These are phyloP conservation scores for Populus hybrid DNA, from an alignment of 441 rosid genomes.

Conservation along the genomic window DNA sequence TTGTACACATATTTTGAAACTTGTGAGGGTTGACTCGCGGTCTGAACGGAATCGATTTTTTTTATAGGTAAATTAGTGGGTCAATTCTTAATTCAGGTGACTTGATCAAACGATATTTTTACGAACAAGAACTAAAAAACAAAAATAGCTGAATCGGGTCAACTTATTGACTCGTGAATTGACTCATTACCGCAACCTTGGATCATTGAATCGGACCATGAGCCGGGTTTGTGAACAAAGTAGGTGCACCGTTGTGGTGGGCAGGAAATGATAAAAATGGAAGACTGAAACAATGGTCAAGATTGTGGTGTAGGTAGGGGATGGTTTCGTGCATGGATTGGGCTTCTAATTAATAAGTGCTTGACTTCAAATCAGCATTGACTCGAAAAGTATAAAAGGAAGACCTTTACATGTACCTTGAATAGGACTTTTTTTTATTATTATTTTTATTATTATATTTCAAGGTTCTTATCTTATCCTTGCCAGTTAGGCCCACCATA, in stretches of 20 bases:
- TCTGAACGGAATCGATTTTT: no score
- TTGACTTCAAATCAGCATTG: not conserved
- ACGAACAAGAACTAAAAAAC: fast-evolving
- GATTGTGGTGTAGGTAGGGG: not conserved
- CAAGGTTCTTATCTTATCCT: not conserved
- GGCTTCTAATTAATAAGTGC: not conserved
- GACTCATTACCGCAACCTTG: not conserved
- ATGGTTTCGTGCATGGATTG: not conserved
- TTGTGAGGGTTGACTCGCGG: fast-evolving
- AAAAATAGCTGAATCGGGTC: not conserved
- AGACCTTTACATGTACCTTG: not conserved
- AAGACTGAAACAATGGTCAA: not conserved
- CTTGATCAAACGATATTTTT: not conserved
- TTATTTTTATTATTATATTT: no score
- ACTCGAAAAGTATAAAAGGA: not conserved
- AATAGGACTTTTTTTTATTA: not conserved
- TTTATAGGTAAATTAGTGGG: no score
- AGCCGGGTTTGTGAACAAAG: not conserved
- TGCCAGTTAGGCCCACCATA: not conserved
- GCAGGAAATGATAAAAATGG: no score
- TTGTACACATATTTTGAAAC: not conserved
- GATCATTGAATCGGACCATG: not conserved
- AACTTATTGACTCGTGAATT: not conserved
- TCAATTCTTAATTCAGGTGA: no score
- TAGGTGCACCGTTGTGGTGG: not conserved